Conservation (phyloP, 1,284 basidiomycete species). For the Puccinia hordei region DNA sequence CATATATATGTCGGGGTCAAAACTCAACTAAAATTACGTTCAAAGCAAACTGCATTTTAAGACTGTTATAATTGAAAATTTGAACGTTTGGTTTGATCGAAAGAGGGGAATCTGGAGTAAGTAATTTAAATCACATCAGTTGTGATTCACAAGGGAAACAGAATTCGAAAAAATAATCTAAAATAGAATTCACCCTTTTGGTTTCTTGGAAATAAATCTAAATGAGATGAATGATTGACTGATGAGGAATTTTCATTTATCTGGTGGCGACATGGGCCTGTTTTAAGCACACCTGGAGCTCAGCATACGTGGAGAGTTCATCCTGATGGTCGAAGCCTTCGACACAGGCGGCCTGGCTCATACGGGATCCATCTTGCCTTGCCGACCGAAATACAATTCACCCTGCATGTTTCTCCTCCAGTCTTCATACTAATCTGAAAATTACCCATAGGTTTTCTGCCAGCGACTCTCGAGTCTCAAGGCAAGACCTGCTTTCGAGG, state of each 20-base stretch:
- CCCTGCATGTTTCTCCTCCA: background rate
- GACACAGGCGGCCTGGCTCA: too few species aligned
- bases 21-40: background rate
- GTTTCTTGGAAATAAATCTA: background rate
- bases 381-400: background rate
- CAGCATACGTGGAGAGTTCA: background rate
- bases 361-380: background rate
- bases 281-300: too few species aligned
- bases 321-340: too few species aligned
- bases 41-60: background rate
- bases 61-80: background rate
- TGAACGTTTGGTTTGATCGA: background rate
- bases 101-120: background rate
- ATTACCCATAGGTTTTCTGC: background rate
- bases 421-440: background rate
- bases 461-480: background rate
- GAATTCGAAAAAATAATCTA: background rate
- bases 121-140: background rate
- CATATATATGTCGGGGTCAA: too few species aligned
- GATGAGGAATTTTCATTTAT: background rate
- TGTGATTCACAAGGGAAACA: too few species aligned
- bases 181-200: background rate
- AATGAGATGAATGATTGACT: background rate
- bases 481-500: too few species aligned
- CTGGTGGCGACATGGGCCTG: too few species aligned